Base-by-base conservation (phyloP, 768 basidiomycete genomes). In the Cystofilobasidium bisporidii region DNA sequence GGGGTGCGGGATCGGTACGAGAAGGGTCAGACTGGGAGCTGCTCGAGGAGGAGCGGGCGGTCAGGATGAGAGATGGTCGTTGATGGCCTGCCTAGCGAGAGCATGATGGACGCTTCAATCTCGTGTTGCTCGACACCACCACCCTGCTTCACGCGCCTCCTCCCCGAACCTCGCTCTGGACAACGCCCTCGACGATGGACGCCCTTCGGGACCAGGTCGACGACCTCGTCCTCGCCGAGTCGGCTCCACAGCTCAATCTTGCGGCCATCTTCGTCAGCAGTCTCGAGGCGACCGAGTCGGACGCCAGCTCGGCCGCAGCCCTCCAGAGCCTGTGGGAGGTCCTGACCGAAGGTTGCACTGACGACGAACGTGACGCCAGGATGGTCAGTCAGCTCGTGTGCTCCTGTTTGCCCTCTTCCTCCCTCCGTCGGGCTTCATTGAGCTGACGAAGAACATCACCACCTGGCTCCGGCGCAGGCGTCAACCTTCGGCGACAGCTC, bases 251-350 rank as follows among this genome's bases (percentile, higher is more conserved):
- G 53, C 53, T 56, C 53, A 56, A 56, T 20, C 53, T 56, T 6
- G 53, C 53, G 6, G 53, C 53, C 30, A 56, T 56, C 53, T 56
- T 56, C 28, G 15, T 56, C 28, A 11, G 53, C 28, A 56, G 15
- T 2, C 53, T 56, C 28, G 53, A 56, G 22, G 53, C 15, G 28
- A 56, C 53, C 3, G 53, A 56, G 28, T 32, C 53, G 17, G 53
- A 56, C 53, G 28, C 53, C 28, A 28, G 30, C 17, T 32, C 53
- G 53, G 53, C 53, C 5, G 26, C 15, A 3, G 12, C 53, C 28
- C 53, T 56, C 2, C 28, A 56, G 30, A 56, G 53, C 53, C 53
- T 56, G 15, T 56, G 53, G 53, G 53, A 56, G 53, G 53, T 56
- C 53, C 53, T 56, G 53, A 56, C 53, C 17, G 53, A 56, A 9